Conservation (phyloP, 1,139 yeast genomes). For the Blastobotrys apis region DNA sequence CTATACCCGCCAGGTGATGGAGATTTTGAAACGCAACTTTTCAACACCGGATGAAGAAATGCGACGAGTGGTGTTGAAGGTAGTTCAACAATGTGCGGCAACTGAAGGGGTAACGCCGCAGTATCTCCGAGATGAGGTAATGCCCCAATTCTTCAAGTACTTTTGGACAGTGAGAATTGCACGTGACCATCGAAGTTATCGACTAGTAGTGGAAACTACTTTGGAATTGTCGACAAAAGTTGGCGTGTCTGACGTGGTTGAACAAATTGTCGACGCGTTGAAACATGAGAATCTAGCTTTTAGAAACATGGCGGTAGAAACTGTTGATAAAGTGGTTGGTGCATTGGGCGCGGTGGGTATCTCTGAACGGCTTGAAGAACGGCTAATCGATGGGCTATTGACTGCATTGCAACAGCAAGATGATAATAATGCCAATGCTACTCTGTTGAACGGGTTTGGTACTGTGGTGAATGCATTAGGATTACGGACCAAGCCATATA, state of each 20-base stretch:
- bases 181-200: conserved; percentile 49
- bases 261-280: conserved; percentile 51
- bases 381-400: conserved; percentile 77
- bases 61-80: conserved; percentile 66
- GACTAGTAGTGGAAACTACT: conserved; percentile 71
- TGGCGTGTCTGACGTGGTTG: conserved; percentile 61
- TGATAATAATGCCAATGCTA: conserved; percentile 53
- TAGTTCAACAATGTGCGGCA: conserved; percentile 53
- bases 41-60: conserved; percentile 85
- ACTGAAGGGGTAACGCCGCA: conserved; percentile 49
- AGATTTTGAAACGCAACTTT: conserved; percentile 66
- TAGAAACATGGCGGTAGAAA: conserved; percentile 72
- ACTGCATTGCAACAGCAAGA: conserved; percentile 85
- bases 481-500: conserved; percentile 64
- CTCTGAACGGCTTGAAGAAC: conserved; percentile 56
- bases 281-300: conserved; percentile 83
- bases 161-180: conserved; percentile 64
- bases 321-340: conserved; percentile 50
- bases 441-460: conserved; percentile 62
- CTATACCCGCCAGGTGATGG: conserved; percentile 71
- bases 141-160: conserved; percentile 59
- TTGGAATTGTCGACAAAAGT: conserved; percentile 60
- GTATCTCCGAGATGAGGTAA: conserved; percentile 47
- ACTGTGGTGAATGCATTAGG: conserved; percentile 65
- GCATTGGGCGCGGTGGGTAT: conserved; percentile 49